These are phyloP conservation scores for Hirschioporus abietinus DNA, from an alignment of 768 basidiomycete genomes.

Conservation along the genomic window DNA sequence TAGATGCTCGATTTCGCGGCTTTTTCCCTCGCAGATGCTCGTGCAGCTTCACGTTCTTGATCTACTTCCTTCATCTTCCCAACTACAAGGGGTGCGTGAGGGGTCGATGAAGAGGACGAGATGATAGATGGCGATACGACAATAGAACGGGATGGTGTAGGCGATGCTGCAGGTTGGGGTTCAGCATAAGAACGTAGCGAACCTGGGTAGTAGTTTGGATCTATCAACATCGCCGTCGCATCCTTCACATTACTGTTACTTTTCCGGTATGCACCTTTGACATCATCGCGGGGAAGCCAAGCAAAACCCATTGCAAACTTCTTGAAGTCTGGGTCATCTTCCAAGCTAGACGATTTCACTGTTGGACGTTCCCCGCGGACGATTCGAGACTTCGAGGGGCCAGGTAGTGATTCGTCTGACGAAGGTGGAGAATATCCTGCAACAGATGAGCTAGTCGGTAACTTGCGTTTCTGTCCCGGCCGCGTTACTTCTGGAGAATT, in stretches of 20 bases:
- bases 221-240: constrained; percentile 27
- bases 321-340: constrained; percentile 35
- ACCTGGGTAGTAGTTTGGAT: constrained; percentile 32
- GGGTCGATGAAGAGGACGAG: constrained; percentile 21
- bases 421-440: constrained; percentile 40
- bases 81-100: constrained; percentile 20
- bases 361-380: constrained; percentile 40
- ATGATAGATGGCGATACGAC: constrained; percentile 5
- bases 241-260: constrained; percentile 54
- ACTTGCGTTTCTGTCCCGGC: constrained; percentile 44
- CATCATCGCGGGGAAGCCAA: constrained; percentile 31
- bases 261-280: constrained; percentile 65
- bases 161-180: constrained; percentile 24
- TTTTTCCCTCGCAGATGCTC: constrained; percentile 64
- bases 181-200: constrained; percentile 54
- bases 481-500: constrained; percentile 57
- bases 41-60: constrained; percentile 63
- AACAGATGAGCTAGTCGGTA: constrained; percentile 30
- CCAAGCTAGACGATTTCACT: constrained; percentile 16
- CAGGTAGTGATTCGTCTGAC: constrained; percentile 62
- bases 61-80: constrained; percentile 71
- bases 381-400: constrained; percentile 48
- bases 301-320: constrained; percentile 64
- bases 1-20: constrained; percentile 83
- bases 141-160: constrained; percentile 9